Base-by-base conservation (phyloP, 2,329 filamentous ascomycete genomes). In the Epichloe elymi region DNA sequence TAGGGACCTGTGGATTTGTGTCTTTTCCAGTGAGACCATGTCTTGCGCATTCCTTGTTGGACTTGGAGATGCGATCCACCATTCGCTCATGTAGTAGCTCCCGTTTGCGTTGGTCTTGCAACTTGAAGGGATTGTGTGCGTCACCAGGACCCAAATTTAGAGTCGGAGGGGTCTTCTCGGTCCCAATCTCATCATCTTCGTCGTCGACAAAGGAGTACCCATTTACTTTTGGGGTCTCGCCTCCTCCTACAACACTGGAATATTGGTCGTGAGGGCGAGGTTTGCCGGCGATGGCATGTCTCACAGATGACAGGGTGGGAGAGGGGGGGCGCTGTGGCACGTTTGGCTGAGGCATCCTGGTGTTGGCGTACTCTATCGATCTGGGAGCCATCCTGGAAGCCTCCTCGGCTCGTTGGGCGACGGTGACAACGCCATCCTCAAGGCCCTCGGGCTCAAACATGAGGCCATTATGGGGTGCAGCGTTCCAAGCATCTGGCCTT, bases 151-250 rank as follows among this genome's bases (percentile, higher is more conserved):
- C 76, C 7, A 86, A 69, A 50, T 82, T 68, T 60, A 85, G 74
- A 55, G 70, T 56, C n/a, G 72, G 67, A 44, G 63, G 54, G 12
- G 60, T 39, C 10, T 42, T 38, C 7, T 50, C 23, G 5, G 50
- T n/a, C 7, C 65, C 60, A 2, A 61, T 58, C 15, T 71, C 70
- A 15, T 74, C 74, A 0, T 78, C 74, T 46, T 85, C 86, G 51
- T 94, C 88, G 58, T 95, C 89, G 37, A 98, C 90, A 67, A 95
- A 97, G 0, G 88, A 80, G 65, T 96, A 98, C 1, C 93, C 93
- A 56, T 94, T 95, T 0, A 97, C 87, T 2, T 88, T 78, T 0
- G 91, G 93, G 0, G 91, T 97, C 65, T 94, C 89, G 52, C 75
- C 77, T 15, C 83, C 85, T 1, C 74, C 73, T 0, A 59, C 58